These are phyloP conservation scores for Euphrasia arctica DNA, from an alignment of 305 asterid species.

Conservation along the genomic window DNA sequence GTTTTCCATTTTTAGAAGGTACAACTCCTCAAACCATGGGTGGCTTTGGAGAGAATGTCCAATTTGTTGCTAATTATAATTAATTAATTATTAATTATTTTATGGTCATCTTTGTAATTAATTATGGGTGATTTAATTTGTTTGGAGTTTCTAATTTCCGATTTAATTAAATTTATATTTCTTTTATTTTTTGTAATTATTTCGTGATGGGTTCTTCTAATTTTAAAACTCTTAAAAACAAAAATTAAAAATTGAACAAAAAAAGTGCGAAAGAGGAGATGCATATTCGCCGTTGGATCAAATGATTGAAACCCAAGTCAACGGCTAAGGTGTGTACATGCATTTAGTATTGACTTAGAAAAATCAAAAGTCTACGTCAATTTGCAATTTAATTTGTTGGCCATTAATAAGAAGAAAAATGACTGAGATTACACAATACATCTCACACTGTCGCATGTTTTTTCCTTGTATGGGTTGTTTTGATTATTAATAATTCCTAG, in stretches of 20 bases:
- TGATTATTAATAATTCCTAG: too few relatives aligned
- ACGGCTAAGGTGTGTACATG: conserved; percentile 12
- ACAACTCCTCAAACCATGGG: conserved; percentile 26
- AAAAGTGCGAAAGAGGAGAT: conserved; percentile 25
- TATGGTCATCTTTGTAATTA: neutral
- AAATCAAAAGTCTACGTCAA: conserved; percentile 29
- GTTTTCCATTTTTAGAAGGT: conserved; percentile 48
- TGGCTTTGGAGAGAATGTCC: conserved; percentile 28
- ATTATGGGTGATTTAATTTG: neutral
- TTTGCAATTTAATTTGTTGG: conserved; percentile 4
- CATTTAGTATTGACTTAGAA: conserved; percentile 34
- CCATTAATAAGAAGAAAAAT: conserved; percentile 19
- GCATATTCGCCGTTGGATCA: conserved; percentile 20
- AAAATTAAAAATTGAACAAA: neutral
- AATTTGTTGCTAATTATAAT: conserved; percentile 22
- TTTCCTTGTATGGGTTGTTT: neutral
- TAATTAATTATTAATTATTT: neutral
- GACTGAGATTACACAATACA: neutral
- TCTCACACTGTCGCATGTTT: neutral
- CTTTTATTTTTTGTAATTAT: neutral
- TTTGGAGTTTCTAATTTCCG: neutral
- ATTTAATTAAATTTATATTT: neutral
- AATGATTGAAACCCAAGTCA: conserved; percentile 28
- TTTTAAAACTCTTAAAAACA: neutral
- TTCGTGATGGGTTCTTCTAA: too few relatives aligned